Base-by-base conservation (phyloP, 305 asterid species). In the Fraxinus platypoda region DNA sequence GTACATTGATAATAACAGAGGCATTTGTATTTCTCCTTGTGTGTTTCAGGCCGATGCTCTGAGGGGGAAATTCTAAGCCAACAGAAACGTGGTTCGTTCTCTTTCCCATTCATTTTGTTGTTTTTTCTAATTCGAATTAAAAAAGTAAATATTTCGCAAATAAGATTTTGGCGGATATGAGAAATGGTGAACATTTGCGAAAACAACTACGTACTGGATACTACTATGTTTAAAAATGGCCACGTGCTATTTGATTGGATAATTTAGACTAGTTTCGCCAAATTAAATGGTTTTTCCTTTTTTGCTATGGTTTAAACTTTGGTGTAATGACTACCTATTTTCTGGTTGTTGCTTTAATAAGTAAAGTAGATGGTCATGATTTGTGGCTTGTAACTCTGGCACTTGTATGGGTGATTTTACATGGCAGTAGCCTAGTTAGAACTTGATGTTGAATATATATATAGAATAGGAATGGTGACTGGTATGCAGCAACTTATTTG, bases 41-140 rank as follows among this genome's bases (percentile, higher is more conserved):
- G 80, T 59, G 43, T 80, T 73, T 78, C 88, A 92, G 97, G 98
- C 95, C 30, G 98, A 94, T 88, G 91, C 90, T 38, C 90, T 94
- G 21, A 91, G 90, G 66, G 97, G 87, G 86, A 91, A 78, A 83
- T 94, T 94, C 70, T 97, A 94, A 79, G 91, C 93, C 79, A 93
- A 91, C 89, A 85, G 78, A 85, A 68, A 88, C 64, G 93, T 91
- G 97, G 98, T 91, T 84, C 72, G 90, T 76, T 38, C 76, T 11
- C 72, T 78, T 74, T 49, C 59, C 49, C 78, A 23, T 49, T 11
- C 21, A 28, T 23, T 13, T 68, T 68, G 6, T 64, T 64, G 31
- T 23, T 66, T 46, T 68, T 68, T 68, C 34, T 11, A 3, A 3
- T 68, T 68, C 37, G n/a, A 12, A 11, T 28, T 2, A 4, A 30